Conservation (phyloP, 495 filamentous ascomycete genomes). For the Schizothecium vesticola region DNA sequence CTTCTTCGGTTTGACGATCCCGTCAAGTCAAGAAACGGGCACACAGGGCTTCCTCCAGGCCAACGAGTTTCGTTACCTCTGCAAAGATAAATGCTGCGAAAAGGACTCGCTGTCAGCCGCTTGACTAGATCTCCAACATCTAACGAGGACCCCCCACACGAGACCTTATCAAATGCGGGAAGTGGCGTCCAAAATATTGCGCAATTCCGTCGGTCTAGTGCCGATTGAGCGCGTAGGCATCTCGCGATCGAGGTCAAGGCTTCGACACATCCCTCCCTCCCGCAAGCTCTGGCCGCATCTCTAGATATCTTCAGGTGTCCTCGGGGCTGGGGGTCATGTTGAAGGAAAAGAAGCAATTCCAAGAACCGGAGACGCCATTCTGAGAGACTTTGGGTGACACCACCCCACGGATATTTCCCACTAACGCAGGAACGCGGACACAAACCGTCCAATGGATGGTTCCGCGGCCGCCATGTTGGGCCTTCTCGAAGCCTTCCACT, state of each 20-base stretch:
- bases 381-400: background rate
- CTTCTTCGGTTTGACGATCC: background rate
- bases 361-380: background rate
- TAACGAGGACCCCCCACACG: background rate
- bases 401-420: conserved; percentile 3
- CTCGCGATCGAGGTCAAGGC: background rate
- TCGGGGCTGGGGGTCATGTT: background rate
- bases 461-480: conserved; percentile 19
- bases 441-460: conserved; percentile 16
- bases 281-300: background rate
- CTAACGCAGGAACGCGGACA: conserved; percentile 22
- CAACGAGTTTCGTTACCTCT: background rate
- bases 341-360: background rate
- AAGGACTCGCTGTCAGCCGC: background rate
- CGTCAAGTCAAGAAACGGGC: background rate
- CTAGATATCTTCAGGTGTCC: background rate
- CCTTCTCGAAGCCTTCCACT: conserved; percentile 25
- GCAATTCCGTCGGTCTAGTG: background rate
- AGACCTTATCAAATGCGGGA: background rate
- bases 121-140: background rate
- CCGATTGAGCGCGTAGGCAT: background rate
- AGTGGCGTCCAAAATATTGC: background rate
- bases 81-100: background rate
- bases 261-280: background rate
- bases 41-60: background rate